phyloP scores from a whole-genome alignment of 352 stramenopile species.

The Phytophthora ramorum region DNA sequence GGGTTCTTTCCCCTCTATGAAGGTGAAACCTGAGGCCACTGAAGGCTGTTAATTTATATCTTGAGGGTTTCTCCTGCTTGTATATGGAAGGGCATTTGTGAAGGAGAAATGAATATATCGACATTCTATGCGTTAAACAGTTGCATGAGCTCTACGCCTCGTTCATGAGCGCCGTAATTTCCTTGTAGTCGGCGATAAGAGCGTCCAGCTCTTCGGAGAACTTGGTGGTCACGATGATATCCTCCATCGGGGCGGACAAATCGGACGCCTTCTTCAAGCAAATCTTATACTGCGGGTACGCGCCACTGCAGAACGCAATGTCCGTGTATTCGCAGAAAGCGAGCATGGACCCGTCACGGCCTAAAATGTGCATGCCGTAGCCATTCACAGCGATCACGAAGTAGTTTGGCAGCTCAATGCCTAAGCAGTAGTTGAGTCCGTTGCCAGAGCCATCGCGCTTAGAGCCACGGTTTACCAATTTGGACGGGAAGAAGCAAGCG shows the following conservation, averaged over 20 bases:
- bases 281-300: slow-evolving; percentile 77
- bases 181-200: slow-evolving; percentile 77
- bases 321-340: slow-evolving; percentile 74
- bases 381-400: slow-evolving; percentile 91
- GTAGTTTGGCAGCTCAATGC: slow-evolving; percentile 81
- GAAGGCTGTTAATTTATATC: slow-evolving; percentile 33
- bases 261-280: slow-evolving; percentile 55
- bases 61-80: slow-evolving; percentile 1
- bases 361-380: slow-evolving; percentile 92
- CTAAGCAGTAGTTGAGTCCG: slow-evolving; percentile 38
- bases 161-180: slow-evolving; percentile 74
- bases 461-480: slow-evolving; percentile 52
- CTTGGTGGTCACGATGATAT: slow-evolving; percentile 75
- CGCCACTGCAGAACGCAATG: slow-evolving; percentile 58
- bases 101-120: slow-evolving; percentile 29
- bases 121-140: slow-evolving; percentile 41
- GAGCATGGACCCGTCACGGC: slow-evolving; percentile 67
- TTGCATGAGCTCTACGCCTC: slow-evolving; percentile 40
- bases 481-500: slow-evolving; percentile 88
- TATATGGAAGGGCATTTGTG: not conserved
- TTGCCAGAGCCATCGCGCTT: slow-evolving; percentile 38
- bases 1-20: not conserved
- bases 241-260: slow-evolving; percentile 46
- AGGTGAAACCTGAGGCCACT: not conserved
- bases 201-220: slow-evolving; percentile 70